A percentile compares a stretch with the other conserved stretches of the same genome.
These are phyloP conservation scores for Mychonastes homosphaera DNA, from an alignment of 139 green algal genomes.

Conservation along the genomic window DNA sequence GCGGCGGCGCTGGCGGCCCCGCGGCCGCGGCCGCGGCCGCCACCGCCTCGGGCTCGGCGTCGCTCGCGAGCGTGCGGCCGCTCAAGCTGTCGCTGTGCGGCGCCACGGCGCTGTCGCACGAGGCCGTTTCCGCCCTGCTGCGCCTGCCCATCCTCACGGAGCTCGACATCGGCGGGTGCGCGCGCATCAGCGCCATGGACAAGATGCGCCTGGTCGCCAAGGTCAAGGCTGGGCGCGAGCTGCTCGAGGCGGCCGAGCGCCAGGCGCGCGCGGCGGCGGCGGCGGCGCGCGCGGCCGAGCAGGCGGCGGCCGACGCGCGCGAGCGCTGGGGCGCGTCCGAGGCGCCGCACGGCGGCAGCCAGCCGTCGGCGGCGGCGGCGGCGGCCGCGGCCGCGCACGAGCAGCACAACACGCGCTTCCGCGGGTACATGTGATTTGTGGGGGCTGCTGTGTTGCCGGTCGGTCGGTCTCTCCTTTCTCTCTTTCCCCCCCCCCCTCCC, in stretches of 20 bases:
- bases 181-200: slow-evolving; percentile 58
- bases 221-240: slow-evolving; percentile 30
- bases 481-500: too few species aligned
- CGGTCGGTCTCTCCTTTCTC: too few species aligned
- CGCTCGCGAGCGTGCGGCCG: slow-evolving; percentile 26
- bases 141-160: slow-evolving; percentile 55
- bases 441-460: too few species aligned
- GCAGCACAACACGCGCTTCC: too few species aligned
- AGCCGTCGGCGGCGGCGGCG: too few species aligned
- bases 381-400: too few species aligned
- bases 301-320: too few species aligned
- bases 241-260: slow-evolving; percentile 17
- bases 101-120: slow-evolving; percentile 50
- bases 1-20: background rate
- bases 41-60: background rate
- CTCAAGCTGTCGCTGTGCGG: slow-evolving; percentile 59
- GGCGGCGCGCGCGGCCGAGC: too few species aligned
- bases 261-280: too few species aligned
- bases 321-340: too few species aligned
- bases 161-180: slow-evolving; percentile 54
- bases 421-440: too few species aligned
- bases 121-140: slow-evolving; percentile 57
- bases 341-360: too few species aligned
- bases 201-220: slow-evolving; percentile 62
- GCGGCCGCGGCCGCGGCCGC: background rate